A percentile compares a stretch with the other conserved stretches of the same genome.
phyloP scores from a whole-genome alignment of 768 basidiomycete genomes.

The Termitomyces sp. region DNA sequence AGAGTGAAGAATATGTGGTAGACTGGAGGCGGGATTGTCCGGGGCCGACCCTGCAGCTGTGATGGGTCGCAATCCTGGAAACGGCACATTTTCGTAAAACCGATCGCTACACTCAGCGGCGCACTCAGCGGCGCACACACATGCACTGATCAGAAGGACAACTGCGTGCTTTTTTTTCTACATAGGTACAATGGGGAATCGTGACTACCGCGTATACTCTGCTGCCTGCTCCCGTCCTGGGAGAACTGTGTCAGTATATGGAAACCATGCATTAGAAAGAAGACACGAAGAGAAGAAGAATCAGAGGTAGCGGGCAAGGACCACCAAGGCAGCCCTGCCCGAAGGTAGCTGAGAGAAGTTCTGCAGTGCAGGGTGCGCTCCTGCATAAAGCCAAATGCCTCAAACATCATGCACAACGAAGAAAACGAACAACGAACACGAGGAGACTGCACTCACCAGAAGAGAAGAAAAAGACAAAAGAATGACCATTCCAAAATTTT shows the following conservation, averaged over 20 bases:
- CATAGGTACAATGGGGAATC: neutral
- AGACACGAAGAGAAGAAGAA: constrained; percentile 8
- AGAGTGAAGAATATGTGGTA: neutral
- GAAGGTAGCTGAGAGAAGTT: constrained; percentile 91
- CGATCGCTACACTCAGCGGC: neutral
- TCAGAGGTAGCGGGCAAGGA: constrained; percentile 39
- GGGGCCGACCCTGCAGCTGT: neutral
- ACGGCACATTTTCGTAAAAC: neutral
- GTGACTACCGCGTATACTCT: neutral
- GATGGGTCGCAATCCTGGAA: neutral
- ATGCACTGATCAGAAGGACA: neutral
- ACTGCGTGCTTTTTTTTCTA: neutral
- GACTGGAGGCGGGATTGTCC: constrained; percentile 8
- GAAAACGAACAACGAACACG: constrained; percentile 11
- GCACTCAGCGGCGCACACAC: neutral
- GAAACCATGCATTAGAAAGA: neutral
- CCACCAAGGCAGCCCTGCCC: constrained; percentile 43
- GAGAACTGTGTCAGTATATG: neutral
- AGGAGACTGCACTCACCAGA: constrained; percentile 20
- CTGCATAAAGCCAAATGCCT: constrained; percentile 92
- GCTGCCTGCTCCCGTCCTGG: neutral
- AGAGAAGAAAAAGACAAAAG: neutral
- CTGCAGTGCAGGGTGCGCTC: constrained; percentile 67
- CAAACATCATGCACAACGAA: constrained; percentile 61
- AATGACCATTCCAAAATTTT: neutral